Percentiles rank a stretch among this genome's conserved stretches.
Evolutionary conservation across 192 early-diverging fungal species (phyloP).

Genomic region (Chytriomyces hyalinus): DNA sequence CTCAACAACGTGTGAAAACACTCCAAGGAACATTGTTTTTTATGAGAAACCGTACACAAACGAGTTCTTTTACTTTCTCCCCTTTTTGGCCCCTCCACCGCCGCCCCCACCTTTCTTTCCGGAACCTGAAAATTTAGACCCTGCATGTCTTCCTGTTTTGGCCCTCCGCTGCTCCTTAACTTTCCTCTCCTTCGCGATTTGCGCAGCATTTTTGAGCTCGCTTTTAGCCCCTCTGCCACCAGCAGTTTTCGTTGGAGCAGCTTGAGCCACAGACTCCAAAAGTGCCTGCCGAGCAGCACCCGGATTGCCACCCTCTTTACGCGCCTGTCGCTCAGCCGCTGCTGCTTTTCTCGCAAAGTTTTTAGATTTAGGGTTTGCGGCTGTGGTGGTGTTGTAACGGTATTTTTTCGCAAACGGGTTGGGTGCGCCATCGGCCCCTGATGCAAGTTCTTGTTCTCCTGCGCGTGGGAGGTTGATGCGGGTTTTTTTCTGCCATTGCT

Average conservation of each 20-base stretch:
- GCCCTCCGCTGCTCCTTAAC: conserved; percentile 74
- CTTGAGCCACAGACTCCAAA: conserved; percentile 60
- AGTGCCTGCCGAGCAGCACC: conserved; percentile 62
- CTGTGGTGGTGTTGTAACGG: conserved; percentile 77
- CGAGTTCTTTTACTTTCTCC: background rate
- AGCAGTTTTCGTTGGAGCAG: conserved; percentile 22
- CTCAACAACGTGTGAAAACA: no score
- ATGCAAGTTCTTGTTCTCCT: conserved; percentile 83
- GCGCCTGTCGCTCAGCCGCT: conserved; percentile 18
- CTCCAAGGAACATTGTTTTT: no score
- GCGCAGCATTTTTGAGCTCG: conserved; percentile 79
- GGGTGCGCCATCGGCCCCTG: conserved; percentile 9
- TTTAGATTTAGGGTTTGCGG: conserved; percentile 66
- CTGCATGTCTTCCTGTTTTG: conserved; percentile 70
- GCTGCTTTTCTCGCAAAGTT: conserved; percentile 43
- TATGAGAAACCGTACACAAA: background rate
- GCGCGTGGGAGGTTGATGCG: conserved; percentile 77
- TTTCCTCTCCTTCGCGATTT: conserved; percentile 80
- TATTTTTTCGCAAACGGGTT: conserved; percentile 57
- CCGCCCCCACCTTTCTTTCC: conserved; percentile 9
- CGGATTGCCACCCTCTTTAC: conserved; percentile 32
- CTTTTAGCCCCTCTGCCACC: conserved; percentile 51
- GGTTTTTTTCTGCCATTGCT: conserved; percentile 91
- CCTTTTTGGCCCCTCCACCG: background rate
- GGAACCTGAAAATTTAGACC: background rate